Evolutionary conservation across 1,139 yeast genomes (phyloP).

Genomic region (Magnusiomyces paraingens): DNA sequence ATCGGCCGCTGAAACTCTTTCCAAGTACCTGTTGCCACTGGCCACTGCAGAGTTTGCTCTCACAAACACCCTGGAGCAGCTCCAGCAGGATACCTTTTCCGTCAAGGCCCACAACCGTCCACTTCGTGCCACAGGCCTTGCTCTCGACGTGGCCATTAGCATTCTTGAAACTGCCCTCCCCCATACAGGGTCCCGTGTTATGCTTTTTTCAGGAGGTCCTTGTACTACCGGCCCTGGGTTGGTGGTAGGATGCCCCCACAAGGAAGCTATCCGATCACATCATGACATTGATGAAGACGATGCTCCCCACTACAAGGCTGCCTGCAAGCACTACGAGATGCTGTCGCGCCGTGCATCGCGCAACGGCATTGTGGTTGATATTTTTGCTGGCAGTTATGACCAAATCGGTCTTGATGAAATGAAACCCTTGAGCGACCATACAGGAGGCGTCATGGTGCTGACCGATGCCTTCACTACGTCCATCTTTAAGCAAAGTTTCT

Average conservation of each 20-base stretch:
- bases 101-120: slow-evolving; percentile 43
- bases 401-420: slow-evolving; percentile 97
- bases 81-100: slow-evolving; percentile 50
- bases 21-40: slow-evolving; percentile 30
- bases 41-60: slow-evolving; percentile 51
- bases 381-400: slow-evolving; percentile 96
- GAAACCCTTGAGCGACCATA: slow-evolving; percentile 79
- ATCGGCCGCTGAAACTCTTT: slow-evolving; percentile 19
- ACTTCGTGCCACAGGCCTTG: slow-evolving; percentile 59
- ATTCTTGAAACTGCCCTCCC: slow-evolving; percentile 44
- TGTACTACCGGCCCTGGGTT: slow-evolving; percentile 86
- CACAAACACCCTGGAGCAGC: slow-evolving; percentile 46
- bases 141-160: slow-evolving; percentile 53
- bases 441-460: slow-evolving; percentile 89
- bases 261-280: slow-evolving; percentile 92
- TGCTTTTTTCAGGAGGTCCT: slow-evolving; percentile 74
- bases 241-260: slow-evolving; percentile 77
- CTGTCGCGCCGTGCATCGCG: slow-evolving; percentile 67
- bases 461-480: slow-evolving; percentile 96
- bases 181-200: slow-evolving; percentile 52
- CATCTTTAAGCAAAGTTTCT: slow-evolving; percentile 88
- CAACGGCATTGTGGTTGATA: slow-evolving; percentile 84
- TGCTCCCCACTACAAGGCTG: slow-evolving; percentile 74
- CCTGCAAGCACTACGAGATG: slow-evolving; percentile 75
- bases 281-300: slow-evolving; percentile 71